Percentiles rank a stretch among this genome's conserved stretches.
phyloP scores from a whole-genome alignment of 495 filamentous ascomycete species.

The Penicillium angulare region DNA sequence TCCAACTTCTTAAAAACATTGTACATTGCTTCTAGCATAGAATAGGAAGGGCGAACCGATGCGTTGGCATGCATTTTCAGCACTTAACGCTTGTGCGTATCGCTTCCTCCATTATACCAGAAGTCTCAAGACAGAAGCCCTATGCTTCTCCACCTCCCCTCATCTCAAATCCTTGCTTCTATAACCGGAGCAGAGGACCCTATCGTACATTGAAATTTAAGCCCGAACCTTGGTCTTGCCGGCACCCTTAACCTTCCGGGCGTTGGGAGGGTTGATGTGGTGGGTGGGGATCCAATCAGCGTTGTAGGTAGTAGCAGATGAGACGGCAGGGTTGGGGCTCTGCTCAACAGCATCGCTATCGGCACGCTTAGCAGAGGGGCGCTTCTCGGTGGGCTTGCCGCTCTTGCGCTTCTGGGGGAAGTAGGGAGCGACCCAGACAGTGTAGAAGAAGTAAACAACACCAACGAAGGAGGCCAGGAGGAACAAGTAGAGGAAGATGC shows the following conservation, averaged over 20 bases:
- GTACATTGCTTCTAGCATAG: conserved; percentile 32
- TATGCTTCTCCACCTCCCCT: conserved; percentile 7
- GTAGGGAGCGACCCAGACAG: conserved; percentile 92
- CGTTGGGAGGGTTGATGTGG: conserved; percentile 84
- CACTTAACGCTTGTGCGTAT: not conserved
- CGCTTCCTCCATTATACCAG: conserved; percentile 2
- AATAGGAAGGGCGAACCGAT: conserved; percentile 9
- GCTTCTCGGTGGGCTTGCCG: conserved; percentile 63
- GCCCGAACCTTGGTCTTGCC: conserved; percentile 55
- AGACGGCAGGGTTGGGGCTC: conserved; percentile 64
- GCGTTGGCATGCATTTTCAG: conserved; percentile 31
- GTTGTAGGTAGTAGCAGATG: conserved; percentile 76
- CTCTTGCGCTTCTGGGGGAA: conserved; percentile 84
- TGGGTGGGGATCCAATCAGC: conserved; percentile 93
- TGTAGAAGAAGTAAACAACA: conserved; percentile 94
- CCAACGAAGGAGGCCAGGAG: conserved; percentile 74
- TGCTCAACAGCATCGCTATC: conserved; percentile 61
- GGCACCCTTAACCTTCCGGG: conserved; percentile 74
- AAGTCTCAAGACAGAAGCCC: conserved; percentile 4
- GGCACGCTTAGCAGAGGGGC: conserved; percentile 61
- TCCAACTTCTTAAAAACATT: conserved; percentile 14
- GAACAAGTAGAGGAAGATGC: conserved; percentile 96
- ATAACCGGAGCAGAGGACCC: not conserved
- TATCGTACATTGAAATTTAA: conserved; percentile 18
- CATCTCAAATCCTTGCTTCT: not conserved